Conservation (phyloP, 2,329 filamentous ascomycete species). For the Phyllosticta citrichinensis region DNA sequence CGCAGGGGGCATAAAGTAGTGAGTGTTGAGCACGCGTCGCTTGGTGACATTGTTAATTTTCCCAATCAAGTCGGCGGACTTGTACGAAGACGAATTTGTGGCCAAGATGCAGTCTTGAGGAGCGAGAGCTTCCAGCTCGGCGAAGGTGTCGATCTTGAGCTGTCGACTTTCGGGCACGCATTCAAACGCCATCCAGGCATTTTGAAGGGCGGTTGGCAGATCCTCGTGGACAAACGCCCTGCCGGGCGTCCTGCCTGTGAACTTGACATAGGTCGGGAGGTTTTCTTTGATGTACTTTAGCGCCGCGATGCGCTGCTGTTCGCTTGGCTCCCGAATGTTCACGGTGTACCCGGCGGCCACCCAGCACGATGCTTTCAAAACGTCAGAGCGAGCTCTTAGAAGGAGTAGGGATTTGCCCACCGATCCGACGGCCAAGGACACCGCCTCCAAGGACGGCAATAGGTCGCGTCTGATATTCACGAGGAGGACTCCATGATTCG, state of each 20-base stretch:
- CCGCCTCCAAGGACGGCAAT: conserved; percentile 14
- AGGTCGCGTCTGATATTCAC: conserved; percentile 14
- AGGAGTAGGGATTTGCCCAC: background rate
- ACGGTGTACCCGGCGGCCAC: conserved; percentile 35
- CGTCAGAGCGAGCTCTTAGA: background rate
- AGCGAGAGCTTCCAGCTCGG: conserved; percentile 34
- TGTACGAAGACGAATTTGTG: conserved; percentile 45
- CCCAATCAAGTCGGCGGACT: conserved; percentile 39
- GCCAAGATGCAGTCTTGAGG: conserved; percentile 39
- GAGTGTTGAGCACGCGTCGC: conserved; percentile 38
- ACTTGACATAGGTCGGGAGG: conserved; percentile 16
- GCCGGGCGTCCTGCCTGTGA: conserved; percentile 15
- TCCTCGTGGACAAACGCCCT: conserved; percentile 25
- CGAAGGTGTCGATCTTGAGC: conserved; percentile 41
- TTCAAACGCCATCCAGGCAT: conserved; percentile 47
- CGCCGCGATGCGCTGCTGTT: conserved; percentile 28
- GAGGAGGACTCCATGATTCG: background rate
- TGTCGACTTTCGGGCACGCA: conserved; percentile 42
- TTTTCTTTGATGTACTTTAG: conserved; percentile 32
- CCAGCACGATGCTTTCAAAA: conserved; percentile 19
- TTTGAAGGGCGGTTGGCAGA: conserved; percentile 30
- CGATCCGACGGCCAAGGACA: conserved; percentile 15
- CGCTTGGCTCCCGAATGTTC: conserved; percentile 33
- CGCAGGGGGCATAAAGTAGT: conserved; percentile 42
- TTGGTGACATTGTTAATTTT: conserved; percentile 31